Evolutionary conservation across 2,329 filamentous ascomycete species (phyloP).

Genomic region (Trichoderma endophyticum): DNA sequence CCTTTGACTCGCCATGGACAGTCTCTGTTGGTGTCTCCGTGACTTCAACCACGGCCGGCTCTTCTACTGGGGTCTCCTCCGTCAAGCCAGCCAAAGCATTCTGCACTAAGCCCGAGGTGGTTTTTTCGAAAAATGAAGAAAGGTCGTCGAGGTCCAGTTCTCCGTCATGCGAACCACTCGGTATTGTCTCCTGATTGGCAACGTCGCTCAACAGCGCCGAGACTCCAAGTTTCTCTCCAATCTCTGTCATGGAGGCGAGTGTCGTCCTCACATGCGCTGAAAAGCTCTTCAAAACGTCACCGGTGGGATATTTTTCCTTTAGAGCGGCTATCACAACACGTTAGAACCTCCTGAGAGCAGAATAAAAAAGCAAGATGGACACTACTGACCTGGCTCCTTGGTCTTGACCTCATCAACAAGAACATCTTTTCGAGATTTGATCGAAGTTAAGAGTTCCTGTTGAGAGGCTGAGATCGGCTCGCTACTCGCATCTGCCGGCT

Average conservation of each 20-base stretch:
- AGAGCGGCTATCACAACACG: slow-evolving; percentile 28
- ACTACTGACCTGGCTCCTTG: slow-evolving; percentile 23
- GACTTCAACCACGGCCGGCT: slow-evolving; percentile 21
- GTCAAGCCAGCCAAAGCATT: slow-evolving; percentile 39
- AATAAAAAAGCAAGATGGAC: neutral
- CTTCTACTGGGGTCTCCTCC: slow-evolving; percentile 26
- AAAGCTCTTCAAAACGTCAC: slow-evolving; percentile 37
- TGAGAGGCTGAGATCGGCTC: slow-evolving; percentile 35
- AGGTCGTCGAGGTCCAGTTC: slow-evolving; percentile 41
- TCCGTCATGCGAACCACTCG: slow-evolving; percentile 28
- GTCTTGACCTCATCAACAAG: slow-evolving; percentile 29
- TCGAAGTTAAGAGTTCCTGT: slow-evolving; percentile 33
- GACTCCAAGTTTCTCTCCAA: slow-evolving; percentile 36
- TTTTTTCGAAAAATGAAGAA: slow-evolving; percentile 43
- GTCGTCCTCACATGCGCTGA: slow-evolving; percentile 33
- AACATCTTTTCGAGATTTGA: slow-evolving; percentile 34
- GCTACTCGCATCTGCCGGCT: slow-evolving; percentile 30
- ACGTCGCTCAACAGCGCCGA: slow-evolving; percentile 32
- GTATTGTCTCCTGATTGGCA: slow-evolving; percentile 27
- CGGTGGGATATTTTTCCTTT: slow-evolving; percentile 39
- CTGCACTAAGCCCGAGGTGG: slow-evolving; percentile 40
- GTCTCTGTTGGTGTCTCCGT: slow-evolving; percentile 23
- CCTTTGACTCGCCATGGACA: slow-evolving; percentile 22
- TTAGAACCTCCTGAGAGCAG: slow-evolving; percentile 9
- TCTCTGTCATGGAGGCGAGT: slow-evolving; percentile 33